phyloP scores from a whole-genome alignment of 768 basidiomycete genomes.

The Leccinum longicurvipes region DNA sequence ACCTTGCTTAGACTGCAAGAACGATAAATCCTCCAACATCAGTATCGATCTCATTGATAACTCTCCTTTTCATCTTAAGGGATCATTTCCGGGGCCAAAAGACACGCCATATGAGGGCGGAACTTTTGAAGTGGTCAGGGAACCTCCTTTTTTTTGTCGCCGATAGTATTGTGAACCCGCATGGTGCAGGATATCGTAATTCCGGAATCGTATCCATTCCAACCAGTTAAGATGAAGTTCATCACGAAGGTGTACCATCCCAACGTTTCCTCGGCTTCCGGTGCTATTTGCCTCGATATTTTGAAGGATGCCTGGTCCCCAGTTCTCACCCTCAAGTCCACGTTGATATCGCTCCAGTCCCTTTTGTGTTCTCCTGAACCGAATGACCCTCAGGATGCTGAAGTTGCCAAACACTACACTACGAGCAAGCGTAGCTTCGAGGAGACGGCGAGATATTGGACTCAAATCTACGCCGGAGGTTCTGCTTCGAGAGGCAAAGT shows the following conservation, averaged over 20 bases:
- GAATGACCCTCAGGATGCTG: constrained; percentile 95
- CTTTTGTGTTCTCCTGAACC: constrained; percentile 93
- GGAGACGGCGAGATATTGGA: constrained; percentile 92
- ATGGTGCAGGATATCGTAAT: constrained; percentile 78
- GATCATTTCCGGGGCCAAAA: constrained; percentile 87
- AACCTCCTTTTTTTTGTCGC: constrained; percentile 3
- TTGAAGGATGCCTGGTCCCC: constrained; percentile 90
- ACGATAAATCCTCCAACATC: constrained; percentile 88
- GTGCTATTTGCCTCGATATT: constrained; percentile 92
- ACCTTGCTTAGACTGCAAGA: constrained; percentile 75
- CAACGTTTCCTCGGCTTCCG: constrained; percentile 90
- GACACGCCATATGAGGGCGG: constrained; percentile 94
- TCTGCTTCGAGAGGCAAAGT: constrained; percentile 45
- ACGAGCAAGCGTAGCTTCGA: constrained; percentile 86
- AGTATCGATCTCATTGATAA: constrained; percentile 84
- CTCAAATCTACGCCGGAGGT: constrained; percentile 85
- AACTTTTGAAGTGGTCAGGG: constrained; percentile 81
- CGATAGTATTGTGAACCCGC: constrained; percentile 3
- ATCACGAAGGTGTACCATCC: constrained; percentile 96
- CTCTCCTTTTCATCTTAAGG: constrained; percentile 88
- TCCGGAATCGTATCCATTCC: constrained; percentile 87
- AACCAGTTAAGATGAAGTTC: constrained; percentile 98
- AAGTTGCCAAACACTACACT: constrained; percentile 96
- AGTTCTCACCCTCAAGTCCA: constrained; percentile 93
- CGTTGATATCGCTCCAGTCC: constrained; percentile 91